Conservation (phyloP, 2,329 filamentous ascomycete genomes). For the Aspergillus arachidicola region DNA sequence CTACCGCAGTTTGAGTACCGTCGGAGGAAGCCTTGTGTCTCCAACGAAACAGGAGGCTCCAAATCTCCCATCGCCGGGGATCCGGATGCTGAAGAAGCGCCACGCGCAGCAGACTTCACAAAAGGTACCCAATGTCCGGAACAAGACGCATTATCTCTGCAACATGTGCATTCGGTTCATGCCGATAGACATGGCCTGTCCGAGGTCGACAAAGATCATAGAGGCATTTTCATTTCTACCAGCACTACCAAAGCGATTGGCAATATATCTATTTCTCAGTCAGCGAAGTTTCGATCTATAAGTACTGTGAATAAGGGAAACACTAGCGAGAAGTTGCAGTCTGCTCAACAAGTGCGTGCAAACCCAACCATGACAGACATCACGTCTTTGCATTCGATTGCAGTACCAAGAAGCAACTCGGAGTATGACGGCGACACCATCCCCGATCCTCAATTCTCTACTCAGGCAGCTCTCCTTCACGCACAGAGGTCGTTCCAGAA, state of each 20-base stretch:
- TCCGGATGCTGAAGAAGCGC: background rate
- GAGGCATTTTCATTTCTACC: conserved; percentile 12
- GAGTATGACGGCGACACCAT: conserved; percentile 25
- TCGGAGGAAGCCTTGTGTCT: conserved; percentile 19
- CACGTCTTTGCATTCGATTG: conserved; percentile 44
- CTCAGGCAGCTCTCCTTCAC: conserved; percentile 42
- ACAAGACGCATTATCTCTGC: background rate
- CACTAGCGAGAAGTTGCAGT: conserved; percentile 36
- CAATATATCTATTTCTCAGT: conserved; percentile 16
- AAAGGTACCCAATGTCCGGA: background rate
- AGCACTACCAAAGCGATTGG: conserved; percentile 21
- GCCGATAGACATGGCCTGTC: background rate
- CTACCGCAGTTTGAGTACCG: conserved; percentile 44
- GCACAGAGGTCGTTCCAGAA: conserved; percentile 45
- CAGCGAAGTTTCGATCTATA: conserved; percentile 10
- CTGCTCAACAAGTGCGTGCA: conserved; percentile 39
- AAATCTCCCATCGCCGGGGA: conserved; percentile 8
- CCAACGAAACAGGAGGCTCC: conserved; percentile 9
- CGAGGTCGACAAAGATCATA: background rate
- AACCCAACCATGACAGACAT: conserved; percentile 32
- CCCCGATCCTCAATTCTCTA: conserved; percentile 40
- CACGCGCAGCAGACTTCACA: background rate
- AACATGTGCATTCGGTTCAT: background rate
- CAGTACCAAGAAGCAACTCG: conserved; percentile 29
- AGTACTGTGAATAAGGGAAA: conserved; percentile 18